A percentile compares a stretch with the other conserved stretches of the same genome.
Conservation (phyloP, 352 stramenopile genomes). For the Phytophthora citrophthora region DNA sequence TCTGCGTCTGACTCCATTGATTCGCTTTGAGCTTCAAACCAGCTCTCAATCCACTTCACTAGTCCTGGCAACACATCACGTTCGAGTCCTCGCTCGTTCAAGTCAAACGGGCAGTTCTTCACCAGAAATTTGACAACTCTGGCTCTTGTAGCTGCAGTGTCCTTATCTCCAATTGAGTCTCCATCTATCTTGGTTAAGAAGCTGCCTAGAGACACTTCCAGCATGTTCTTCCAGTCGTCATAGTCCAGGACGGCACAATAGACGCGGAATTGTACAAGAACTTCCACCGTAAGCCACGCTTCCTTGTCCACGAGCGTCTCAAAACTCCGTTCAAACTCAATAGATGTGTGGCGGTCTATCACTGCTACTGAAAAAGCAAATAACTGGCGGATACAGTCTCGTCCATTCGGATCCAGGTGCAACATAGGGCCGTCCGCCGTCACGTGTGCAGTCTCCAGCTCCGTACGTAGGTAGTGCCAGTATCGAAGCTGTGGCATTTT, state of each 20-base stretch:
- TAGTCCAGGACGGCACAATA: conserved; percentile 74
- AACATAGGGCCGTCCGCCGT: conserved; percentile 53
- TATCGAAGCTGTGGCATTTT: conserved; percentile 51
- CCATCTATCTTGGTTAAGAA: conserved; percentile 38
- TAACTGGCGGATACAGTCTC: conserved; percentile 62
- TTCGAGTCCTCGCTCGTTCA: conserved; percentile 18
- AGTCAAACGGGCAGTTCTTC: conserved; percentile 66
- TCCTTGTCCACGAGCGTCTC: conserved; percentile 67
- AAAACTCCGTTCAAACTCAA: conserved; percentile 32
- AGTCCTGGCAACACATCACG: conserved; percentile 46
- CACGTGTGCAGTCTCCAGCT: conserved; percentile 65
- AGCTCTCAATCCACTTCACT: conserved; percentile 52
- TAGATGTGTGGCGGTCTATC: conserved; percentile 43
- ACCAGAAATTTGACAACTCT: conserved; percentile 55
- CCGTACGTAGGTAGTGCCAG: conserved; percentile 67
- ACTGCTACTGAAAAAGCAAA: conserved; percentile 61
- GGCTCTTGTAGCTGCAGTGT: conserved; percentile 36
- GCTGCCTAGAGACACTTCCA: conserved; percentile 62
- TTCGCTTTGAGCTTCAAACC: conserved; percentile 47
- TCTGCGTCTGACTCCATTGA: conserved; percentile 37
- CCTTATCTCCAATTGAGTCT: conserved; percentile 17
- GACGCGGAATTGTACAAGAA: conserved; percentile 62
- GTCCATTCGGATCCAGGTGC: conserved; percentile 78
- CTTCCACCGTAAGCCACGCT: conserved; percentile 68
- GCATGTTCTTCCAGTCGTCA: conserved; percentile 52